These are phyloP conservation scores for Hyaloperonospora brassicae DNA, from an alignment of 352 stramenopile species.

Conservation along the genomic window DNA sequence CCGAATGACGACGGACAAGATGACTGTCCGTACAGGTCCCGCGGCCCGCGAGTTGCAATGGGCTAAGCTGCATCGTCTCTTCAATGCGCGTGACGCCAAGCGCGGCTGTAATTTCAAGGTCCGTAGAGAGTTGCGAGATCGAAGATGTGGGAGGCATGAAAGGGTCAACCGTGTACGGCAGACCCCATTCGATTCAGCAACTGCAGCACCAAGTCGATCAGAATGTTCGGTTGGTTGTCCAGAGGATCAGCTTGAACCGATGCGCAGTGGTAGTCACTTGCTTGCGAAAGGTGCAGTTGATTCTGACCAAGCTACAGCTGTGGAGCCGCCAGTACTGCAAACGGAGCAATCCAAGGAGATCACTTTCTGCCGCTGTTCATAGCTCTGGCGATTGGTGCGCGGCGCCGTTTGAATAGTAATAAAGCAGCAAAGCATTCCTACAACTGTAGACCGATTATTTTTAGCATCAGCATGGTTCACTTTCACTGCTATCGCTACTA, in stretches of 20 bases:
- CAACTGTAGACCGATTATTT: too few relatives aligned
- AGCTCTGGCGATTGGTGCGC: conserved; percentile 11
- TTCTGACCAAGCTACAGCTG: background rate
- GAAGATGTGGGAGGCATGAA: conserved; percentile 14
- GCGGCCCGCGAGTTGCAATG: conserved; percentile 50
- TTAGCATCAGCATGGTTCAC: background rate
- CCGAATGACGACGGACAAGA: conserved; percentile 38
- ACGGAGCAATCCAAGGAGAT: conserved; percentile 2
- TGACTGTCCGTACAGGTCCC: conserved; percentile 51
- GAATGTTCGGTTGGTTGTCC: conserved; percentile 17
- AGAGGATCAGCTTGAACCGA: conserved; percentile 1
- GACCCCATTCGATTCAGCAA: conserved; percentile 25
- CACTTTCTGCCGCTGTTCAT: background rate
- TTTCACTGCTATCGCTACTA: background rate
- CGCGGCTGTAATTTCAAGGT: conserved; percentile 65
- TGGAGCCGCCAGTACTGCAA: conserved; percentile 1
- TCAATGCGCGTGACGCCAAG: conserved; percentile 51
- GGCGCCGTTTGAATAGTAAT: conserved; percentile 11
- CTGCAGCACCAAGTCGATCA: conserved; percentile 23
- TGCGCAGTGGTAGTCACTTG: conserved; percentile 1
- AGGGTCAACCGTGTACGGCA: conserved; percentile 18
- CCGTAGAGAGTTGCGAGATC: conserved; percentile 53
- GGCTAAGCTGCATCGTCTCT: conserved; percentile 43
- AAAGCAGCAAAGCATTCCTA: conserved; percentile 13
- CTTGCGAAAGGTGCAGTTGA: conserved; percentile 1